These are phyloP conservation scores for Mortierella sp. DNA, from an alignment of 371 early-diverging fungal species.

Conservation along the genomic window DNA sequence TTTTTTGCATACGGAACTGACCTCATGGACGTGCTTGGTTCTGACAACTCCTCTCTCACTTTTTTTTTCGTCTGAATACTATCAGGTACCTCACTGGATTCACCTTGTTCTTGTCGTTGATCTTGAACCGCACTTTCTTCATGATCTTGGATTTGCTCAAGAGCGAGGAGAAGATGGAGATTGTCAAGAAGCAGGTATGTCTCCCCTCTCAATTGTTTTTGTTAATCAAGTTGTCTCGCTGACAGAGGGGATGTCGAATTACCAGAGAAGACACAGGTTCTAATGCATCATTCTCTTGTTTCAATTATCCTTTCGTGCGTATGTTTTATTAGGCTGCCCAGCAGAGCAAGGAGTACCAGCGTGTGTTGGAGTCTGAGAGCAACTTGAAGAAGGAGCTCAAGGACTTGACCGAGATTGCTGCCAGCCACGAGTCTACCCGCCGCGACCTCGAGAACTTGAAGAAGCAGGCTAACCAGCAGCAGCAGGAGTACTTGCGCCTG, in stretches of 20 bases:
- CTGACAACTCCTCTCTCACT: background rate
- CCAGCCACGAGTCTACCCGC: conserved; percentile 65
- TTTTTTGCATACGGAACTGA: background rate
- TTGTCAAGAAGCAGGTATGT: conserved; percentile 66
- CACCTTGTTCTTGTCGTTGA: conserved; percentile 88
- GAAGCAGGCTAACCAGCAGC: conserved; percentile 80
- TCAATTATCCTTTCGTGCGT: background rate
- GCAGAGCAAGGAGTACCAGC: conserved; percentile 64
- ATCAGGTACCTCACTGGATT: conserved; percentile 85
- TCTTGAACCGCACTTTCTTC: conserved; percentile 82
- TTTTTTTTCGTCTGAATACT: background rate
- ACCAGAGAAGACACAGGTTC: background rate
- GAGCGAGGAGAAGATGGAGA: conserved; percentile 76
- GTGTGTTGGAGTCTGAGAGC: conserved; percentile 39
- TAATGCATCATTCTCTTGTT: background rate
- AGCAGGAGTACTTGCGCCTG: conserved; percentile 82
- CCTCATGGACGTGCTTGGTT: background rate
- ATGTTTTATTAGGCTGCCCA: conserved; percentile 55
- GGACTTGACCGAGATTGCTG: conserved; percentile 65
- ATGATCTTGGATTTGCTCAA: conserved; percentile 78
- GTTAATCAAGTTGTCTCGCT: too few species aligned
- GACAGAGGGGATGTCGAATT: too few species aligned
- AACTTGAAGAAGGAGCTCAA: conserved; percentile 47
- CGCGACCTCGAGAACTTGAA: conserved; percentile 80
- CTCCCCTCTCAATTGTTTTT: background rate